These are phyloP conservation scores for Ceratocystis ficicola DNA, from an alignment of 2,329 filamentous ascomycete species.

Conservation along the genomic window DNA sequence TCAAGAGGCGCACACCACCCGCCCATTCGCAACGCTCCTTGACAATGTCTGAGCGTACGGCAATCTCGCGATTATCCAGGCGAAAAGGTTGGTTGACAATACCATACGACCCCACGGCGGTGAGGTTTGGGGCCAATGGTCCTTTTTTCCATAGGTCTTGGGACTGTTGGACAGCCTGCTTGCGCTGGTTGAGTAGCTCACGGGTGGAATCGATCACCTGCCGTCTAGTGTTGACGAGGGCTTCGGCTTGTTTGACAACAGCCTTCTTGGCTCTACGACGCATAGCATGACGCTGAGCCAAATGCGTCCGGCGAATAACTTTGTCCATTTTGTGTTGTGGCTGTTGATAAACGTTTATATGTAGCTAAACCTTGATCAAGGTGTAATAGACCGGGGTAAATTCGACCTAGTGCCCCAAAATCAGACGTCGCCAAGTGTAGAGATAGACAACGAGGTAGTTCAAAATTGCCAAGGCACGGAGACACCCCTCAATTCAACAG, in stretches of 20 bases:
- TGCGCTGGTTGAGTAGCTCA: constrained; percentile 21
- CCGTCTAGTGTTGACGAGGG: constrained; percentile 27
- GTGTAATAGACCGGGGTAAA: neutral
- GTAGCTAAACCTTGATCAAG: constrained; percentile 4
- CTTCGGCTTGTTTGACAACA: constrained; percentile 28
- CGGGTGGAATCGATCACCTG: constrained; percentile 27
- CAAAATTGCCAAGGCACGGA: neutral
- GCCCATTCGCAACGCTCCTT: constrained; percentile 42
- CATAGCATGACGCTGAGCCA: constrained; percentile 52
- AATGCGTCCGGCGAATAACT: constrained; percentile 51
- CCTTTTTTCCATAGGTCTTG: constrained; percentile 67
- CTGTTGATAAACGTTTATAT: constrained; percentile 12
- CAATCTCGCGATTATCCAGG: constrained; percentile 26
- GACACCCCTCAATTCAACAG: neutral
- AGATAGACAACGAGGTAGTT: neutral
- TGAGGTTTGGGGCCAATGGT: constrained; percentile 62
- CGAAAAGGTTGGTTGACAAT: constrained; percentile 29
- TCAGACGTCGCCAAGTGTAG: neutral
- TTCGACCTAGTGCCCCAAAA: too few species aligned
- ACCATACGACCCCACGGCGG: constrained; percentile 54
- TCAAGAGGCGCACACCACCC: constrained; percentile 45
- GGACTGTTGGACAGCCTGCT: constrained; percentile 29
- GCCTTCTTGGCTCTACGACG: constrained; percentile 35
- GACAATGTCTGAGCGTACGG: constrained; percentile 29
- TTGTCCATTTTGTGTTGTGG: constrained; percentile 49